Conservation (phyloP, 2,329 filamentous ascomycete genomes). For the Claviceps sp. region DNA sequence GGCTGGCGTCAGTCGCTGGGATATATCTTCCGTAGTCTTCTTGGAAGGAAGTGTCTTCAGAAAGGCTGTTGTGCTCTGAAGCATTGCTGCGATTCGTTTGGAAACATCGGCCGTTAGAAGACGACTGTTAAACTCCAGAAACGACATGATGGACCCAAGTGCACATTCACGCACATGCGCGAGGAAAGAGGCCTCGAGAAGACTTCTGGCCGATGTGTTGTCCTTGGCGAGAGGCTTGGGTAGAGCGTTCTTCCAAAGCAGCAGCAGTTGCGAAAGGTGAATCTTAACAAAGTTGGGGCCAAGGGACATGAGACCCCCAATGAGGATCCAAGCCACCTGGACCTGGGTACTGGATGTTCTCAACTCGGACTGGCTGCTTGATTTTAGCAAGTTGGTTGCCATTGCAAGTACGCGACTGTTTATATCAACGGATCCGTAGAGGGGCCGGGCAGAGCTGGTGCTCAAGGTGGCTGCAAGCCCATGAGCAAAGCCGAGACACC, state of each 20-base stretch:
- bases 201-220: conserved; percentile 68
- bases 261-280: conserved; percentile 80
- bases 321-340: conserved; percentile 94
- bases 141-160: conserved; percentile 78
- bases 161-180: conserved; percentile 93
- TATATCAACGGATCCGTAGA: conserved; percentile 91
- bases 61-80: conserved; percentile 87
- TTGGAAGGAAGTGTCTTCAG: conserved; percentile 71
- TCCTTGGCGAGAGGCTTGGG: conserved; percentile 91
- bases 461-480: conserved; percentile 83
- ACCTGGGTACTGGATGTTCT: conserved; percentile 88
- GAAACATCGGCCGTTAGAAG: conserved; percentile 88
- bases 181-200: conserved; percentile 82
- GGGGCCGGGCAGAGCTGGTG: conserved; percentile 71
- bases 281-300: conserved; percentile 99
- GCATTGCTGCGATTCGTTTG: conserved; percentile 81
- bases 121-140: conserved; percentile 85
- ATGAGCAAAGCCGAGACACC: conserved; percentile 84
- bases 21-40: conserved; percentile 76
- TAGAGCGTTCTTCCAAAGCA: conserved; percentile 94
- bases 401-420: conserved; percentile 85
- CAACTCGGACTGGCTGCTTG: conserved; percentile 79
- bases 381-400: conserved; percentile 84
- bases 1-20: conserved; percentile 69
- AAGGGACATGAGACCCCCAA: conserved; percentile 90